Percentiles rank a stretch among this genome's conserved stretches.
These are phyloP conservation scores for Salix dunnii DNA, from an alignment of 345 rosid genomes.

Conservation along the genomic window DNA sequence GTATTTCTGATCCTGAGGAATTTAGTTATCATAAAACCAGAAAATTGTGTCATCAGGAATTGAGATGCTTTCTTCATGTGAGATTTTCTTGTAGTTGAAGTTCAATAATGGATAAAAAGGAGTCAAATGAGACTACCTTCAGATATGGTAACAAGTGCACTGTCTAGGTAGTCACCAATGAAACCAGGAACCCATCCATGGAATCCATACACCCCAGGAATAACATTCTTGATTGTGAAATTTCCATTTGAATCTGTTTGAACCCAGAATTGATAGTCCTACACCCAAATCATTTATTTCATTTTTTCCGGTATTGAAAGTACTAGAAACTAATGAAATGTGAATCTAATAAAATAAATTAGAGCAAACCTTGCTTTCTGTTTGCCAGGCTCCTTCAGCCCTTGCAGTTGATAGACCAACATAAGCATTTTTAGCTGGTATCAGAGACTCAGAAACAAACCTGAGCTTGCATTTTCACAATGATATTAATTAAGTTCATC, in stretches of 20 bases:
- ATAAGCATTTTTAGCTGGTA: slow-evolving; percentile 35
- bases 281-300: background rate
- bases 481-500: too few species aligned
- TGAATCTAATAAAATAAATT: background rate
- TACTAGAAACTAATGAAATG: background rate
- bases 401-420: slow-evolving; percentile 33
- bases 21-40: too few species aligned
- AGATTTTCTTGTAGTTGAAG: background rate
- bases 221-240: slow-evolving; percentile 30
- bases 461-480: slow-evolving; percentile 9
- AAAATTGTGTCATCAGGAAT: too few species aligned
- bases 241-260: slow-evolving; percentile 37
- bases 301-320: background rate
- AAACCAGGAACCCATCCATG: slow-evolving; percentile 44
- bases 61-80: background rate
- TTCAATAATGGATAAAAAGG: too few species aligned
- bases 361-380: slow-evolving; percentile 33
- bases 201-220: slow-evolving; percentile 35
- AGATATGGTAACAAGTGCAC: slow-evolving; percentile 15
- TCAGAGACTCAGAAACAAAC: slow-evolving; percentile 26
- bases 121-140: slow-evolving; percentile 22
- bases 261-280: slow-evolving; percentile 42
- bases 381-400: slow-evolving; percentile 38
- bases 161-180: slow-evolving; percentile 35
- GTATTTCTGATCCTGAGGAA: slow-evolving; percentile 25